Evolutionary conservation across 2,329 filamentous ascomycete genomes (phyloP).

Genomic region (Penicillium sp.): DNA sequence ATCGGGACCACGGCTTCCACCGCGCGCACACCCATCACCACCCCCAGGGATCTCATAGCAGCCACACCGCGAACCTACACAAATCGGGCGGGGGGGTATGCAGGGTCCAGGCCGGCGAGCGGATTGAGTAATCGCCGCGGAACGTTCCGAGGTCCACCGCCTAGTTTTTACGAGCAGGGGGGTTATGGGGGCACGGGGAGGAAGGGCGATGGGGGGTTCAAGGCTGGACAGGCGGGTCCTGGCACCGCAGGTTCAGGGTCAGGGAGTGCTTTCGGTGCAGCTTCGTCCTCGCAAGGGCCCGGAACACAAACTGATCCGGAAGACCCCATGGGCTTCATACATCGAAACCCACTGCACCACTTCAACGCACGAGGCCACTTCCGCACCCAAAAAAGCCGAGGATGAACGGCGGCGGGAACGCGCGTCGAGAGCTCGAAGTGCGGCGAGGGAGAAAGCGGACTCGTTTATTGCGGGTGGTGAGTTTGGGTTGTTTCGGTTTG

Average conservation of each 20-base stretch:
- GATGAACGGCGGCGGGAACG: slow-evolving; percentile 57
- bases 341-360: slow-evolving; percentile 65
- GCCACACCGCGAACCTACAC: slow-evolving; percentile 43
- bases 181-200: slow-evolving; percentile 70
- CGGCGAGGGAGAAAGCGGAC: slow-evolving; percentile 25
- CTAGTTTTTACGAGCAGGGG: slow-evolving; percentile 81
- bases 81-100: slow-evolving; percentile 48
- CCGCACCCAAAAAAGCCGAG: slow-evolving; percentile 69
- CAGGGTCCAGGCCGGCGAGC: slow-evolving; percentile 70
- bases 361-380: slow-evolving; percentile 77
- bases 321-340: slow-evolving; percentile 44
- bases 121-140: slow-evolving; percentile 77
- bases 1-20: slow-evolving; percentile 59
- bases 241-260: too few relatives aligned
- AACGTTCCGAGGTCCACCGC: slow-evolving; percentile 82
- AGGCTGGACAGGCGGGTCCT: slow-evolving; percentile 36
- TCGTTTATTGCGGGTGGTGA: slow-evolving; percentile 20
- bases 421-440: slow-evolving; percentile 39
- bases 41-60: slow-evolving; percentile 58
- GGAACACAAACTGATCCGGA: slow-evolving; percentile 25
- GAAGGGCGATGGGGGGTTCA: slow-evolving; percentile 55
- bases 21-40: slow-evolving; percentile 34
- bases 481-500: slow-evolving; percentile 41
- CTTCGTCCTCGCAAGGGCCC: background rate
- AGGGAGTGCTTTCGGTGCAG: too few relatives aligned